These are phyloP conservation scores for Penicillium hesseltinei DNA, from an alignment of 2,329 filamentous ascomycete genomes.

Conservation along the genomic window DNA sequence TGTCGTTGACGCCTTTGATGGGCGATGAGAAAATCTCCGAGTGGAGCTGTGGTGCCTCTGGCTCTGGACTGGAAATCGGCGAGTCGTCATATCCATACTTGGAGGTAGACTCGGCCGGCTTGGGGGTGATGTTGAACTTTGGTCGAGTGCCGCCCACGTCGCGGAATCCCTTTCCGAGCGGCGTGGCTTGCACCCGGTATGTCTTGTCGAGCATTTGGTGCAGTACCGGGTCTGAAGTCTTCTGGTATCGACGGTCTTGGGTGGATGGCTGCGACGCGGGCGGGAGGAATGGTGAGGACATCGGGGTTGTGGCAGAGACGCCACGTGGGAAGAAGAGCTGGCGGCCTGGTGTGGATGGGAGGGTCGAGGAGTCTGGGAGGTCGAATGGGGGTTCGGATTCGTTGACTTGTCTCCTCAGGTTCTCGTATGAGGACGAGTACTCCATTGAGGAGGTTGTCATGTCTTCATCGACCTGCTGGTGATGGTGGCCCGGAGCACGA, in stretches of 20 bases:
- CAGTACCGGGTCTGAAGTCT: constrained; percentile 67
- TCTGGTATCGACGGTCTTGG: constrained; percentile 38
- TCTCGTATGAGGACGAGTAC: constrained; percentile 75
- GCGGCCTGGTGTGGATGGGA: constrained; percentile 41
- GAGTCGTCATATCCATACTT: constrained; percentile 43
- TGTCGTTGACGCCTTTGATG: constrained; percentile 42
- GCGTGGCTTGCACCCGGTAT: constrained; percentile 90
- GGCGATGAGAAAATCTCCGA: constrained; percentile 84
- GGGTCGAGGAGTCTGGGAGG: constrained; percentile 34
- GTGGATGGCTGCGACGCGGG: constrained; percentile 45
- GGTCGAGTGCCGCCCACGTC: constrained; percentile 25
- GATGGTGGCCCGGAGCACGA: constrained; percentile 35
- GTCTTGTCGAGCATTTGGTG: constrained; percentile 94
- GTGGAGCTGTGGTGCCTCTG: constrained; percentile 76
- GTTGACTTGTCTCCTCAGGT: constrained; percentile 65
- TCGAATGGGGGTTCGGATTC: constrained; percentile 39
- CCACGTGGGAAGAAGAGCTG: constrained; percentile 23
- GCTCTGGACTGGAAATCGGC: constrained; percentile 71
- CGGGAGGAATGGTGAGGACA: constrained; percentile 57
- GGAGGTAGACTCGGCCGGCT: constrained; percentile 26
- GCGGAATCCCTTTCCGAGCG: constrained; percentile 58
- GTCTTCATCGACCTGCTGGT: constrained; percentile 31
- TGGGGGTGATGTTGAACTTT: constrained; percentile 36
- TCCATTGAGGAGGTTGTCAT: constrained; percentile 47
- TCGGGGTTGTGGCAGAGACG: constrained; percentile 63